Conservation (phyloP, 768 basidiomycete species). For the Leccinellum albellum region DNA sequence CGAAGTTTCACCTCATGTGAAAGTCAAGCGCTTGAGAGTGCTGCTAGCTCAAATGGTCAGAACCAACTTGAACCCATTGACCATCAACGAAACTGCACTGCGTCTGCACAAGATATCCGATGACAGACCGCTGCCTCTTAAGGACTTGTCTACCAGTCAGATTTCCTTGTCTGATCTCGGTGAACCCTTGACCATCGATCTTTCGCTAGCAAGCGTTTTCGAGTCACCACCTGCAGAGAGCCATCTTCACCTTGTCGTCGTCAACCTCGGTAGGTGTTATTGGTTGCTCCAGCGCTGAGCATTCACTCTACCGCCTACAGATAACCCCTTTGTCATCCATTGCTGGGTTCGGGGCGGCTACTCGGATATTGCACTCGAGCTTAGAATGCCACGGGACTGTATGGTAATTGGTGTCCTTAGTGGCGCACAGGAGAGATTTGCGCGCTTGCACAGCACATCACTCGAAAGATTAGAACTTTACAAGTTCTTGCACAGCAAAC, state of each 20-base stretch:
- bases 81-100: too few species aligned
- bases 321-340: background rate
- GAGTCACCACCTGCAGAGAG: background rate
- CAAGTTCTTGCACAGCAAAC: background rate
- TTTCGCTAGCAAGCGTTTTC: background rate
- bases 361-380: background rate
- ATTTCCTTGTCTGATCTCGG: background rate
- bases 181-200: background rate
- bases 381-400: background rate
- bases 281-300: background rate
- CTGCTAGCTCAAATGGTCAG: background rate
- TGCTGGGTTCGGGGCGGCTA: background rate
- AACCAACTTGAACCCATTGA: background rate
- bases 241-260: background rate
- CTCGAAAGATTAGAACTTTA: background rate
- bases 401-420: background rate
- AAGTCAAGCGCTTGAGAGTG: background rate
- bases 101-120: background rate
- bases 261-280: background rate
- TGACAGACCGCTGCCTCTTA: background rate
- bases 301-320: background rate
- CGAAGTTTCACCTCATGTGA: background rate
- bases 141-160: background rate
- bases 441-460: background rate
- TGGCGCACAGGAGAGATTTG: background rate